Base-by-base conservation (phyloP, 2,329 filamentous ascomycete genomes). In the Parastagonospora nodorum region DNA sequence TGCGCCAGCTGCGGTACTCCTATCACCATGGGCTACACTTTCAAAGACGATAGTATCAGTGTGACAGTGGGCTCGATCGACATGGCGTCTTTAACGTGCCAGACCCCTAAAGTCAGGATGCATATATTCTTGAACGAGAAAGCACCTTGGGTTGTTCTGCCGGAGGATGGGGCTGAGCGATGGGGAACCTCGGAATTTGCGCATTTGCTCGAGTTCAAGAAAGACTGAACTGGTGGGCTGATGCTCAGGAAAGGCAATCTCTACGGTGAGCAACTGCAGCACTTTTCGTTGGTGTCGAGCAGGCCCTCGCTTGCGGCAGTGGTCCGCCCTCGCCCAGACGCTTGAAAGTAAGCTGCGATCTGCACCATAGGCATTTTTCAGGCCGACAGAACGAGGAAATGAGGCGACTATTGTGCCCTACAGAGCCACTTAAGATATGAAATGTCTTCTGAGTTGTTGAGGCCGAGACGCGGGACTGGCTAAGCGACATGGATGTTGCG, bases 101-200 rank as follows among this genome's bases (percentile, higher is more conserved):
- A 55, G 37, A 42, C 64, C 41, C 67, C 68, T 11, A 63, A 66
- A 28, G 61, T 71, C 2, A 59, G 57, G 19, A 57, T 61, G 48
- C 77, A 81, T 65, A 79, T 82, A 10, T 82, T 76, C 50, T 48
- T 80, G 4, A 63, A 67, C 30, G 77, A 79, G 53, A 73, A 68
- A 42, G 71, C 68, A 24, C 55, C 63, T 0, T 73, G 70, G 69
- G 45, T 66, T 8, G 39, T 54, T 14, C 47, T 70, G 10, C 55
- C 64, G 10, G 68, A 70, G 9, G 68, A 72, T 43, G 64, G 69
- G 2, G 58, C 58, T 5, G 60, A 67, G 42, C 58, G 62, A 8
- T 58, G 60, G 60, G 57, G 58, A 7, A 63, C 59, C 3, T 50
- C 30, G 8, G 60, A 61, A 38, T 50, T 48, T 19, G 63, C 61